Evolutionary conservation across 495 filamentous ascomycete species (phyloP).

Genomic region (Hypoxylon trugodes): DNA sequence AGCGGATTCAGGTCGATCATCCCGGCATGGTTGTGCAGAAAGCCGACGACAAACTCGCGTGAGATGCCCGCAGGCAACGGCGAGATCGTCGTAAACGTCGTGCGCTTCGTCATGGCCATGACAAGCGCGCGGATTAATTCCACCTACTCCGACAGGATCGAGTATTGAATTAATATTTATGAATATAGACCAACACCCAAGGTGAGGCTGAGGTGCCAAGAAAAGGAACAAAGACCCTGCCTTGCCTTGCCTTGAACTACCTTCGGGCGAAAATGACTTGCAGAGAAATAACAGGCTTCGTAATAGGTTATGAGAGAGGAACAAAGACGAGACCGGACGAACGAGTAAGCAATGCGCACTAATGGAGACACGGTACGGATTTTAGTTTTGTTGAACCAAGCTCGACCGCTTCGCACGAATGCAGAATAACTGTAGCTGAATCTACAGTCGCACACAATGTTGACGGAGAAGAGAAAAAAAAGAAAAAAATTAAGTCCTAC

Average conservation of each 20-base stretch:
- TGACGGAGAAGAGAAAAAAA: neutral
- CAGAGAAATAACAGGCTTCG: neutral
- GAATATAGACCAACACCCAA: neutral
- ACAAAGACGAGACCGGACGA: conserved; percentile 16
- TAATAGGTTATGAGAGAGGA: conserved; percentile 2
- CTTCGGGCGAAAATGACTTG: conserved; percentile 15
- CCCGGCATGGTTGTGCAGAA: conserved; percentile 73
- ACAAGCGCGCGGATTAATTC: neutral
- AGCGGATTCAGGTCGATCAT: conserved; percentile 88
- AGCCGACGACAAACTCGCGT: conserved; percentile 70
- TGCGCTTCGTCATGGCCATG: conserved; percentile 61
- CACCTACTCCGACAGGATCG: neutral
- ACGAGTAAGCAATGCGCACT: conserved; percentile 5
- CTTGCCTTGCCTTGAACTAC: neutral
- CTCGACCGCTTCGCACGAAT: neutral
- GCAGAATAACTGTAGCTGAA: conserved; percentile 5
- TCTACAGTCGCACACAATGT: neutral
- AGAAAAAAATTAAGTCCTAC: neutral
- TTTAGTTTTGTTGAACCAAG: neutral
- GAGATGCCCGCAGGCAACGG: conserved; percentile 72
- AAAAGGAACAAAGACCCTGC: neutral
- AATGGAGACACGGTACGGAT: neutral
- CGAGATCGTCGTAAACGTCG: conserved; percentile 73
- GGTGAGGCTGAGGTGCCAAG: conserved; percentile 9
- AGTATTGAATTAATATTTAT: neutral